Conservation (phyloP, 192 early-diverging fungal species). For the Umbelopsis sp. region DNA sequence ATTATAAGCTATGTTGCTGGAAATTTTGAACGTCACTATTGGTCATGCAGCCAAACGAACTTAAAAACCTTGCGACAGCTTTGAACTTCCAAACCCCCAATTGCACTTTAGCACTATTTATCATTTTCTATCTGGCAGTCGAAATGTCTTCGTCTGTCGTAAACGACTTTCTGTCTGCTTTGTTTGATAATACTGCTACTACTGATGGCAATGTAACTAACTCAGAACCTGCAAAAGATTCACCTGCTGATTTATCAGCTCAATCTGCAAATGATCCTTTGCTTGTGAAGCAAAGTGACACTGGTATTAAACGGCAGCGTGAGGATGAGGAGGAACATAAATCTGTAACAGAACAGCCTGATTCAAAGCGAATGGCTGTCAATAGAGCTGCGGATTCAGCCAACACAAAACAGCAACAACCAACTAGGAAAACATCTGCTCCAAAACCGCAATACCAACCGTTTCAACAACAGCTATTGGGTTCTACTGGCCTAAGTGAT, state of each 20-base stretch:
- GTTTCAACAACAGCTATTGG: constrained; percentile 6
- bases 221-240: background rate
- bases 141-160: constrained; percentile 29
- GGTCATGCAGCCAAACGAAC: background rate
- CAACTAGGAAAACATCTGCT: background rate
- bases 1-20: too few species aligned
- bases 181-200: constrained; percentile 28
- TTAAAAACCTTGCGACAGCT: background rate
- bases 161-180: constrained; percentile 34
- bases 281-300: background rate
- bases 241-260: background rate
- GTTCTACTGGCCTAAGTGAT: constrained; percentile 3
- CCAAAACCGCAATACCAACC: constrained; percentile 11
- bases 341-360: background rate
- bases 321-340: constrained; percentile 9
- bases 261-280: background rate
- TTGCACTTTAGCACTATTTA: background rate
- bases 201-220: constrained; percentile 12
- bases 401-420: background rate
- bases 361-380: background rate
- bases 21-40: background rate
- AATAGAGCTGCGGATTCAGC: background rate
- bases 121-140: background rate
- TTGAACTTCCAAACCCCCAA: background rate
- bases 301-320: background rate